Evolutionary conservation across 2,329 filamentous ascomycete genomes (phyloP), one percentile per base, ranked within the genome.

Genomic region (Cladosporium sp.): DNA sequence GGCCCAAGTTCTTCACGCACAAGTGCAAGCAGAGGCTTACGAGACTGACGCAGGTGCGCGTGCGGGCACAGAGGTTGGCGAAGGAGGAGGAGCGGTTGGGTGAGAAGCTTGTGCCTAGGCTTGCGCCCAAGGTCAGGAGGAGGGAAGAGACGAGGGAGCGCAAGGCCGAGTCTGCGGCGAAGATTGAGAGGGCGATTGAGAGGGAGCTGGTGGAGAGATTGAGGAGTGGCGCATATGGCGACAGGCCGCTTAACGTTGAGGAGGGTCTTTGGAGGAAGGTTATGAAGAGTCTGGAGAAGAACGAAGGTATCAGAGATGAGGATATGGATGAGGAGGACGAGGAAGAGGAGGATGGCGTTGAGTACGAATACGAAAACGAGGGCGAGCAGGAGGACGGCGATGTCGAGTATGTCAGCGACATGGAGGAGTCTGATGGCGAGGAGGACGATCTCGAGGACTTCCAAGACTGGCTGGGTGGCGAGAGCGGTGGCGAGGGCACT

Each of bases 241-340:
- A 98, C 73, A 88, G 92, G 76, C 95, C 95, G 50, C 84, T 99
- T 70, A 99, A 99, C 76, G 93, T 97, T 61, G 95, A 96, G 78
- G 93, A 97, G 78, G 85, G 87, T 16, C 92, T 99, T 68, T 99
- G 95, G 95, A 96, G 96, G 86, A 96, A 93, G 85, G 95, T 99
- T 8, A 87, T 99, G 72, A 88, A 89, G 68, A 92, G 92, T 3
- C 84, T 99, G 79, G 95, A 99, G 85, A 86, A 91, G 72, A 90
- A 90, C 72, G 89, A 96, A 74, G 94, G 90, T 53, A 84, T 87
- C 69, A 84, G 92, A 64, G 94, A 97, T 77, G 88, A 93, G 80
- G 94, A 98, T 77, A 79, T 95, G 77, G 94, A 97, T 77, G 88
- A 96, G 69, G 89, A 91, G 71, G 88, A 91, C 40, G 91, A 93